Percentiles rank a stretch among this genome's conserved stretches.
Conservation (phyloP, 345 rosid species). For the Acer campestre region DNA sequence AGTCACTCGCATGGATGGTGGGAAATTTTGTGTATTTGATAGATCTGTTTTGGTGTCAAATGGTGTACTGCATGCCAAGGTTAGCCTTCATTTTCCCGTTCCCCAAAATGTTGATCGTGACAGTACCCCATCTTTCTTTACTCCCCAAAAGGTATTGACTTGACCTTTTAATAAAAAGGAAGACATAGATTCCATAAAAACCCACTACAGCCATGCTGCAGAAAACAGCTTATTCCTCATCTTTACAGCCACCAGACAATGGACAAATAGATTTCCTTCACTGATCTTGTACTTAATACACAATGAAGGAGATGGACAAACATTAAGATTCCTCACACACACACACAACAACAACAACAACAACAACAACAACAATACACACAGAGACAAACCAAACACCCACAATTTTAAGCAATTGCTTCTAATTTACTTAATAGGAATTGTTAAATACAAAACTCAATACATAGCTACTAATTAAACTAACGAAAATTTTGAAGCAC, state of each 20-base stretch:
- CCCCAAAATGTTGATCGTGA: not conserved
- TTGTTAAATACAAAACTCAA: not conserved
- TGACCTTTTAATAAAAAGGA: no score
- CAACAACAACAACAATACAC: no score
- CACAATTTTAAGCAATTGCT: not conserved
- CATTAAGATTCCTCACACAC: not conserved
- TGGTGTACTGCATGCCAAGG: constrained; percentile 84
- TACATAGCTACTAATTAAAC: not conserved
- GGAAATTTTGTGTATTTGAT: constrained; percentile 81
- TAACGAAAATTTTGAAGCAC: not conserved
- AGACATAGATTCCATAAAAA: not conserved
- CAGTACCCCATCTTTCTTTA: not conserved
- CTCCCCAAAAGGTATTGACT: not conserved
- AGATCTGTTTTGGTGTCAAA: constrained; percentile 93
- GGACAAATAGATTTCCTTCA: not conserved
- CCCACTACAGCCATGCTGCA: not conserved
- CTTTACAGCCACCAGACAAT: not conserved
- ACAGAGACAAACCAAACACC: not conserved
- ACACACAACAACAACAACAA: not conserved
- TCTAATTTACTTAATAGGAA: not conserved
- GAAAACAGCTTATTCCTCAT: not conserved
- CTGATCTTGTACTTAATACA: not conserved
- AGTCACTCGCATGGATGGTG: constrained; percentile 88
- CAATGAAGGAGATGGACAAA: not conserved
- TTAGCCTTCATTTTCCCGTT: constrained; percentile 24